Percentiles rank a stretch among this genome's conserved stretches.
Conservation (phyloP, 2,329 filamentous ascomycete species). For the Fonsecaea erecta region DNA sequence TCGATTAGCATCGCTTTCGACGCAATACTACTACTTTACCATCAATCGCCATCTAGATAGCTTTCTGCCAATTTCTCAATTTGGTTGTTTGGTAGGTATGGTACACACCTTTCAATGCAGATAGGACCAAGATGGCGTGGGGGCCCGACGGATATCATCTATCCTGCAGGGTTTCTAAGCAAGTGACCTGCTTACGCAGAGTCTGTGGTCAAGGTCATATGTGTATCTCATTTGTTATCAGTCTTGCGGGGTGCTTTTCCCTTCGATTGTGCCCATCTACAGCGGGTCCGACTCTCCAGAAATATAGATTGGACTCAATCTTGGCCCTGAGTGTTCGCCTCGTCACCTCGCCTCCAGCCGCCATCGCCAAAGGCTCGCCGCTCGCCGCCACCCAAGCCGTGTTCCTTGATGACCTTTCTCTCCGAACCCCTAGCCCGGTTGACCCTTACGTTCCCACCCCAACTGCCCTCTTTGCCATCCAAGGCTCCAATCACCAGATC, state of each 20-base stretch:
- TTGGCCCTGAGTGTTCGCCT: background rate
- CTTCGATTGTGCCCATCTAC: background rate
- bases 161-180: background rate
- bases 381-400: conserved; percentile 18
- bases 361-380: conserved; percentile 5
- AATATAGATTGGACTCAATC: background rate
- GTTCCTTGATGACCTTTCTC: conserved; percentile 34
- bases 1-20: too few relatives aligned
- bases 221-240: background rate
- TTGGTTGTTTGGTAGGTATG: background rate
- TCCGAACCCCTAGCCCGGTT: conserved; percentile 43
- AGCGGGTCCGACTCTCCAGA: background rate
- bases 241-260: background rate
- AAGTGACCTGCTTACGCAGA: background rate
- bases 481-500: conserved; percentile 55
- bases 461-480: conserved; percentile 47
- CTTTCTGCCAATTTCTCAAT: too few relatives aligned
- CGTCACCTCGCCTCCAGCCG: conserved; percentile 12
- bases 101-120: background rate
- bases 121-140: background rate
- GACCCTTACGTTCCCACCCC: conserved; percentile 47
- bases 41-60: too few relatives aligned
- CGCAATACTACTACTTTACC: too few relatives aligned
- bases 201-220: background rate
- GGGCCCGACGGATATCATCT: background rate